phyloP scores from a whole-genome alignment of 768 basidiomycete genomes.

The Sporobolomyces pararoseus region DNA sequence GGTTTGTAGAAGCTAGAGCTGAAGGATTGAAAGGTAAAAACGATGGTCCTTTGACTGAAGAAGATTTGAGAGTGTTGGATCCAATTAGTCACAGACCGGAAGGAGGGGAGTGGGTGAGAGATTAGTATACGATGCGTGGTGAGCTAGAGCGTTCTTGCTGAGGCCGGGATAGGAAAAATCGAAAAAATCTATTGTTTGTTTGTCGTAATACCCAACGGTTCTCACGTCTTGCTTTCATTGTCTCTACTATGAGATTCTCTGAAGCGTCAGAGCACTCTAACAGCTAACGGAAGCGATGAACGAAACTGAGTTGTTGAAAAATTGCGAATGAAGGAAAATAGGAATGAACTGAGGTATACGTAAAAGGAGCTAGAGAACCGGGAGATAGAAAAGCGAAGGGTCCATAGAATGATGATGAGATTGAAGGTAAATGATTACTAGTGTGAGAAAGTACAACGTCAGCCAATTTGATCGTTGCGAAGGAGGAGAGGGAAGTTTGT shows the following conservation, averaged over 20 bases:
- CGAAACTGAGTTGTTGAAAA: too few relatives aligned
- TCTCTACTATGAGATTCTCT: too few relatives aligned
- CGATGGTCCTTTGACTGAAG: not conserved
- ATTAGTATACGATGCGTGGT: not conserved
- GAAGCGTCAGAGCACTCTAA: too few relatives aligned
- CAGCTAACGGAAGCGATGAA: too few relatives aligned
- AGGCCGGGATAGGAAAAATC: not conserved
- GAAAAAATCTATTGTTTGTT: not conserved
- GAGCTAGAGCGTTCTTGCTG: not conserved
- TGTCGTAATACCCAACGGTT: too few relatives aligned
- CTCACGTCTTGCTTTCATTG: too few relatives aligned
- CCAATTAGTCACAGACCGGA: not conserved
- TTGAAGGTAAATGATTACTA: not conserved
- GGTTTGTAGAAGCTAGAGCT: not conserved
- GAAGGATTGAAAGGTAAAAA: not conserved
- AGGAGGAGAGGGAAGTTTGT: too few relatives aligned
- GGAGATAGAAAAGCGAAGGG: slow-evolving; percentile 12
- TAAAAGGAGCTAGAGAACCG: too few relatives aligned
- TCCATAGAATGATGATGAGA: too few relatives aligned
- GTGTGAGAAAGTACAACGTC: not conserved
- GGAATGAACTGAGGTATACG: slow-evolving; percentile 1
- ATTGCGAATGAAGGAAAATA: too few relatives aligned
- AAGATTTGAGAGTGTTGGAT: not conserved
- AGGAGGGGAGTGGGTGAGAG: not conserved
- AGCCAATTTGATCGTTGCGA: not conserved